These are phyloP conservation scores for Raphanus hybrid DNA, from an alignment of 441 rosid genomes.

Conservation along the genomic window DNA sequence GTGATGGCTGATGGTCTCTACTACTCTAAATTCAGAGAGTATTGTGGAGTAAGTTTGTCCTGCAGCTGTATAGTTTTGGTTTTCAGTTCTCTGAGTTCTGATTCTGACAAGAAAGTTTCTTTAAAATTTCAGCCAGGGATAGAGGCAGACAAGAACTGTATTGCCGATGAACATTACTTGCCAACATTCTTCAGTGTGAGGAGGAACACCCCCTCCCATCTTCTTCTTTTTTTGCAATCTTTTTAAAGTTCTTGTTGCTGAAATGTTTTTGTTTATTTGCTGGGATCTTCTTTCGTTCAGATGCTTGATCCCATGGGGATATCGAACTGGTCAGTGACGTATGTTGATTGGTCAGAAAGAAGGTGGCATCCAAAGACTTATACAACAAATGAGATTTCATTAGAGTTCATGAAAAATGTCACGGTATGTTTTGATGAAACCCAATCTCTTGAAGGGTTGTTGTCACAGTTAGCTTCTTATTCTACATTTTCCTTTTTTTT, in stretches of 20 bases:
- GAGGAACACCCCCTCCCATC: slow-evolving; percentile 2
- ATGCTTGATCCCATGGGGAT: slow-evolving; percentile 77
- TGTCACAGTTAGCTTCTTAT: background rate
- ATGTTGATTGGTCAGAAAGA: slow-evolving; percentile 84
- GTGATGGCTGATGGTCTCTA: slow-evolving; percentile 82
- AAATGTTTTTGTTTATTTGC: background rate
- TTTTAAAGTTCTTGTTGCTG: slow-evolving; percentile 17
- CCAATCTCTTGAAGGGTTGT: background rate
- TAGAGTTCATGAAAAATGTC: slow-evolving; percentile 58
- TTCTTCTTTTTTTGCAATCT: background rate
- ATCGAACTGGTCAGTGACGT: slow-evolving; percentile 73
- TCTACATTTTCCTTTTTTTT: background rate
- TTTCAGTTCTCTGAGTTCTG: background rate
- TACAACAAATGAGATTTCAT: slow-evolving; percentile 50
- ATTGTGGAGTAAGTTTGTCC: slow-evolving; percentile 69
- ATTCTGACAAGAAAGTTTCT: slow-evolving; percentile 13
- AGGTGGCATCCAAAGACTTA: slow-evolving; percentile 81
- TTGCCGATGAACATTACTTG: slow-evolving; percentile 70
- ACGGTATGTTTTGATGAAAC: slow-evolving; percentile 42
- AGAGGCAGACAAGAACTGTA: slow-evolving; percentile 54
- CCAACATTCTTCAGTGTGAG: slow-evolving; percentile 64
- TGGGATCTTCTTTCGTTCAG: slow-evolving; percentile 40
- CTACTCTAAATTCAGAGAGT: slow-evolving; percentile 79
- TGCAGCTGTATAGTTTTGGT: too few relatives aligned
- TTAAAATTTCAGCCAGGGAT: background rate